These are phyloP conservation scores for Suillus subalutaceus DNA, from an alignment of 768 basidiomycete species.

Conservation along the genomic window DNA sequence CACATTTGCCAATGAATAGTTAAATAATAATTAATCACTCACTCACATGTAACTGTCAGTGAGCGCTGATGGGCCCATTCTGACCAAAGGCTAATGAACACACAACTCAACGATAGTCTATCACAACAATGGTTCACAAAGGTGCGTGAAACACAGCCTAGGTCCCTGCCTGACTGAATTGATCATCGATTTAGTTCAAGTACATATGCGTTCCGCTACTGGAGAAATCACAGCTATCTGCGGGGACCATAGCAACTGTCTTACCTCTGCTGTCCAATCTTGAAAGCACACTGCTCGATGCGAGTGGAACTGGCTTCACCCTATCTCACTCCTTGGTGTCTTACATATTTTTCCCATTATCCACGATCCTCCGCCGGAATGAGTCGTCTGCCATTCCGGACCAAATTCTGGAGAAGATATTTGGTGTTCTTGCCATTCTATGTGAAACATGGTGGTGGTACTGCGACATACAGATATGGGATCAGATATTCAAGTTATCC, in stretches of 20 bases:
- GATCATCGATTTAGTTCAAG: constrained; percentile 50
- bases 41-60: no score
- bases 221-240: constrained; percentile 64
- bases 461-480: constrained; percentile 74
- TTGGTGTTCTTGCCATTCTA: constrained; percentile 59
- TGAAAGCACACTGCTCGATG: constrained; percentile 45
- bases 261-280: constrained; percentile 59
- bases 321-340: constrained; percentile 68
- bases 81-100: not conserved
- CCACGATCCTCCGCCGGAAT: constrained; percentile 81
- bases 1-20: no score
- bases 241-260: constrained; percentile 49
- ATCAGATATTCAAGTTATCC: constrained; percentile 81
- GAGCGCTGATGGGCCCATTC: no score
- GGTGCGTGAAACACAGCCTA: constrained; percentile 28
- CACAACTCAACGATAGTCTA: constrained; percentile 22
- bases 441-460: constrained; percentile 85
- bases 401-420: constrained; percentile 74
- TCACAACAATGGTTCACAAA: constrained; percentile 40
- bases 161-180: constrained; percentile 4
- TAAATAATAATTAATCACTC: no score
- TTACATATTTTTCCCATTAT: constrained; percentile 88
- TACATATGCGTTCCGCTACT: constrained; percentile 81
- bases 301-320: constrained; percentile 37
- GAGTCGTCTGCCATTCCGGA: constrained; percentile 70